Conservation (phyloP, 192 early-diverging fungal species). For the Pilaira anomala region DNA sequence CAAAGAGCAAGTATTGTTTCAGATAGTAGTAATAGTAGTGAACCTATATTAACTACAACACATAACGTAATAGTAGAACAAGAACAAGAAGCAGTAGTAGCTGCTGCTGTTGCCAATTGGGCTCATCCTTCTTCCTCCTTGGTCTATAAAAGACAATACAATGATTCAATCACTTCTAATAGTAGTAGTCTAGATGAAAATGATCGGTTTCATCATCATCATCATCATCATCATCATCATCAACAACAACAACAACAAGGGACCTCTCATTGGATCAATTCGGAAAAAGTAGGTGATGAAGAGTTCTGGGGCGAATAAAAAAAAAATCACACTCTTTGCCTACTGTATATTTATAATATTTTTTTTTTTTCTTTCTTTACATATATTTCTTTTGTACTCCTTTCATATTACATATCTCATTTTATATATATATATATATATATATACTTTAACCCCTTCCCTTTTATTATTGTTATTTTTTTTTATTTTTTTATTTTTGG, state of each 20-base stretch:
- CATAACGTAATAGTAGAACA: neutral
- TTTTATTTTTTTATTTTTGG: neutral
- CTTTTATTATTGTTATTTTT: neutral
- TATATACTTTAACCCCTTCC: neutral
- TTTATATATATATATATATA: constrained; percentile 2
- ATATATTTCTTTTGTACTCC: too few species aligned
- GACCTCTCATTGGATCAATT: constrained; percentile 1
- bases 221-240: too few species aligned
- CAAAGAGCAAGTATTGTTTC: neutral
- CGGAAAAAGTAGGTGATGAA: constrained; percentile 10
- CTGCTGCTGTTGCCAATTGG: too few species aligned
- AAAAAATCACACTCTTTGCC: too few species aligned
- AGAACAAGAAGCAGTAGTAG: neutral
- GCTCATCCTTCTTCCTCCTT: too few species aligned
- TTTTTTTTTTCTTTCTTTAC: neutral
- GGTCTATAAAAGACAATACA: neutral
- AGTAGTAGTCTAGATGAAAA: neutral
- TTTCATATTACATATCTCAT: too few species aligned
- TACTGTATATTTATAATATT: too few species aligned
- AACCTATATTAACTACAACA: neutral
- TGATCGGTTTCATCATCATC: neutral
- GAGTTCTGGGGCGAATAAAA: neutral
- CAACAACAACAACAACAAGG: neutral
- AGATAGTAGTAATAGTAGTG: too few species aligned
- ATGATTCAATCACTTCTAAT: neutral